Conservation (phyloP, 2,329 filamentous ascomycete genomes). For the Lachnellula hyalina region DNA sequence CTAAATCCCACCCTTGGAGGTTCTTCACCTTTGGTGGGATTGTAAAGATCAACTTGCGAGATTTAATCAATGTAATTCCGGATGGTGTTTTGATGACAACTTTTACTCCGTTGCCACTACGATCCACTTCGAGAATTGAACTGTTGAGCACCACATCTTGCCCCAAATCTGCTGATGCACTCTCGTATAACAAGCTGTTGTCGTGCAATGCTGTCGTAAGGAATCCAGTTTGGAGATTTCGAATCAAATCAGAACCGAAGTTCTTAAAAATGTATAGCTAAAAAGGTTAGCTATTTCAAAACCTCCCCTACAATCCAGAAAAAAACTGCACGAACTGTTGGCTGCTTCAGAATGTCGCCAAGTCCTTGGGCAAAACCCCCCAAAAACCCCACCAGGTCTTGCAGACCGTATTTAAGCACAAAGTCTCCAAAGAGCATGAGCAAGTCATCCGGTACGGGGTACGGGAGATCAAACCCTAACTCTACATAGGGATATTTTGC, state of each 20-base stretch:
- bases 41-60: conserved; percentile 38
- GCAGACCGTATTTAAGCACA: conserved; percentile 29
- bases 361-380: conserved; percentile 39
- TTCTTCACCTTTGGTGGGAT: conserved; percentile 36
- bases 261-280: conserved; percentile 41
- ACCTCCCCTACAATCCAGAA: too few relatives aligned
- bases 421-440: conserved; percentile 21
- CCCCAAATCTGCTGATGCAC: conserved; percentile 4
- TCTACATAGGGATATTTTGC: conserved; percentile 32
- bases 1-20: conserved; percentile 35
- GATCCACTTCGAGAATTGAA: conserved; percentile 12
- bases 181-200: conserved; percentile 18
- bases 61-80: conserved; percentile 32
- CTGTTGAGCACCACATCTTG: conserved; percentile 15
- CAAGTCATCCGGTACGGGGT: conserved; percentile 19
- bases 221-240: conserved; percentile 9
- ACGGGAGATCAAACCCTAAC: conserved; percentile 37
- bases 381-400: conserved; percentile 37
- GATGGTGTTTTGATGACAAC: conserved; percentile 30
- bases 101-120: conserved; percentile 15
- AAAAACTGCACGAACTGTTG: conserved; percentile 25
- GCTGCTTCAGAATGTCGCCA: conserved; percentile 37
- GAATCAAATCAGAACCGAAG: conserved; percentile 27
- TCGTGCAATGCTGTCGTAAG: conserved; percentile 8
- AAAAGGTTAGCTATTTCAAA: too few relatives aligned